Conservation (phyloP, 768 basidiomycete species). For the Clavulina sp. region DNA sequence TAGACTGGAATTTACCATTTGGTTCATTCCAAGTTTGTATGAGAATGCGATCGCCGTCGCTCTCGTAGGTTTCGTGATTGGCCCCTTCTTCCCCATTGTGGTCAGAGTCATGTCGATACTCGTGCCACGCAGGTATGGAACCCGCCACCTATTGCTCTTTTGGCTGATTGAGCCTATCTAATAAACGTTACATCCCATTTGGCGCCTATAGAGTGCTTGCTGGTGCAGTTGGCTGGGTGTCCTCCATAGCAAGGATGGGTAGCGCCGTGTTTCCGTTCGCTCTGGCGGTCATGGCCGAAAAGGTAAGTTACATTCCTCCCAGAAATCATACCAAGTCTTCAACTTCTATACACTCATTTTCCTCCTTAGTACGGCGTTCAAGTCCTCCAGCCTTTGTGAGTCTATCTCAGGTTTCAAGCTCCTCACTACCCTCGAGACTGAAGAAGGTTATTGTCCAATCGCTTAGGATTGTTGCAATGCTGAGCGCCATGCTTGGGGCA, state of each 20-base stretch:
- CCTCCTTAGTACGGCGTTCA: background rate
- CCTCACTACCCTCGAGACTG: background rate
- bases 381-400: slow-evolving; percentile 3
- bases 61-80: slow-evolving; percentile 36
- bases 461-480: background rate
- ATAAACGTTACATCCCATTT: background rate
- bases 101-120: slow-evolving; percentile 55
- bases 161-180: background rate
- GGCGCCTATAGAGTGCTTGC: slow-evolving; percentile 28
- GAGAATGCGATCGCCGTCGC: slow-evolving; percentile 36
- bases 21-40: slow-evolving; percentile 37
- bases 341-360: background rate
- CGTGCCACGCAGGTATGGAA: slow-evolving; percentile 37
- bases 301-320: background rate
- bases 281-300: background rate
- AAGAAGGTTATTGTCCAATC: background rate
- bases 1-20: slow-evolving; percentile 38
- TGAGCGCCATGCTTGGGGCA: background rate
- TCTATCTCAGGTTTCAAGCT: background rate
- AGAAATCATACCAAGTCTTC: background rate
- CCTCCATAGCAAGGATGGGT: slow-evolving; percentile 21
- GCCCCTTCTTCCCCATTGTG: slow-evolving; percentile 34
- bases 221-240: slow-evolving; percentile 28
- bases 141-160: background rate
- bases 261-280: slow-evolving; percentile 22